Percentiles rank a stretch among this genome's conserved stretches.
Evolutionary conservation across 148 eudicot genomes (phyloP).

Genomic region (Rhododendron mucronatum): DNA sequence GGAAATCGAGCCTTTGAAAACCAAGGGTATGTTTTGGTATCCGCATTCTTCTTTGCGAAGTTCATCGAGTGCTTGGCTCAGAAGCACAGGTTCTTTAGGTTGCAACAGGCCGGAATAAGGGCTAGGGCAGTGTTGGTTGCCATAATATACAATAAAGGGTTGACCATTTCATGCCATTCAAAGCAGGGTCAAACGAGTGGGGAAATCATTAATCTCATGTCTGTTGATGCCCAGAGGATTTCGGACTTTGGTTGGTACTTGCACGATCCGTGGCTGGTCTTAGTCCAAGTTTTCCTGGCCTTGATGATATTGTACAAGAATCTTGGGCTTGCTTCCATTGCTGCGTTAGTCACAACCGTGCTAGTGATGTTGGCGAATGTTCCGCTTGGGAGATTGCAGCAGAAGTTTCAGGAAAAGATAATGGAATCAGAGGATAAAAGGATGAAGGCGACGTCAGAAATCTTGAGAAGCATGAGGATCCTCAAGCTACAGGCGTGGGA

Average conservation of each 20-base stretch:
- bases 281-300: slow-evolving; percentile 42
- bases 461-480: slow-evolving; percentile 48
- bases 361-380: slow-evolving; percentile 37
- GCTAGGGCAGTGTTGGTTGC: slow-evolving; percentile 38
- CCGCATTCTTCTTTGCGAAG: slow-evolving; percentile 40
- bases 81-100: slow-evolving; percentile 45
- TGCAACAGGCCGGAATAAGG: slow-evolving; percentile 37
- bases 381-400: slow-evolving; percentile 34
- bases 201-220: slow-evolving; percentile 56
- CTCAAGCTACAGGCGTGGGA: slow-evolving; percentile 60
- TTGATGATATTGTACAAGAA: slow-evolving; percentile 38
- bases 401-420: slow-evolving; percentile 37
- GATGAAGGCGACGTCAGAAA: slow-evolving; percentile 51
- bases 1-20: slow-evolving; percentile 32
- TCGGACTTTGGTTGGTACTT: slow-evolving; percentile 41
- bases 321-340: slow-evolving; percentile 52
- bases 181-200: slow-evolving; percentile 58
- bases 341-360: slow-evolving; percentile 37
- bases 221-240: slow-evolving; percentile 52
- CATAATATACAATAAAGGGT: slow-evolving; percentile 47
- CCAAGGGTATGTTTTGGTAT: slow-evolving; percentile 36
- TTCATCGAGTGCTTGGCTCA: slow-evolving; percentile 43
- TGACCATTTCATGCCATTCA: slow-evolving; percentile 46
- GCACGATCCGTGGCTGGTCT: slow-evolving; percentile 55
- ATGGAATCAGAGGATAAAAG: slow-evolving; percentile 46